Percentiles rank a stretch among this genome's conserved stretches.
phyloP scores from a whole-genome alignment of 1,284 basidiomycete genomes.

The Leccinum pachyderme region DNA sequence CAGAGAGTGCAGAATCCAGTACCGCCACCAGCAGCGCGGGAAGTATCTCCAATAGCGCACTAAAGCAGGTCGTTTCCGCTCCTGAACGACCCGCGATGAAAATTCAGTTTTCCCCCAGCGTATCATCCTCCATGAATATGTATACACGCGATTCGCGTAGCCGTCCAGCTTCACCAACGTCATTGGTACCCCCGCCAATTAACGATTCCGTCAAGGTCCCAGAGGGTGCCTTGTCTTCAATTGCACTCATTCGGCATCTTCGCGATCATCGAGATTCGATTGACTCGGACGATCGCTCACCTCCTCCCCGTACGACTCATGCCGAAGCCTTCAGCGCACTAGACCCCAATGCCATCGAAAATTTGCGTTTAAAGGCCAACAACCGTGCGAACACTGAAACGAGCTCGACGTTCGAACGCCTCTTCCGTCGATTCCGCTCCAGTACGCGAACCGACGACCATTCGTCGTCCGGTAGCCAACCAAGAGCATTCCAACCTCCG shows the following conservation, averaged over 20 bases:
- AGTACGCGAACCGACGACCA: conserved; percentile 24
- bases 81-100: conserved; percentile 9
- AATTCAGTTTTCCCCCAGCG: conserved; percentile 20
- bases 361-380: conserved; percentile 37
- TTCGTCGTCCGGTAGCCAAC: conserved; percentile 27
- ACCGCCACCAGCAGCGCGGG: conserved; percentile 33
- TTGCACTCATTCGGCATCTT: conserved; percentile 8
- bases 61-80: conserved; percentile 11
- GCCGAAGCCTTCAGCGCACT: conserved; percentile 72
- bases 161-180: conserved; percentile 25
- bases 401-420: conserved; percentile 22
- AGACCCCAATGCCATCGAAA: conserved; percentile 57
- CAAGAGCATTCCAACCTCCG: conserved; percentile 54
- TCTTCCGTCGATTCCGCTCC: conserved; percentile 23
- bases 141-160: conserved; percentile 11
- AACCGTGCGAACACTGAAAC: conserved; percentile 22
- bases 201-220: conserved; percentile 2
- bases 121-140: conserved; percentile 18
- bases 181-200: conserved; percentile 10
- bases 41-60: conserved; percentile 16
- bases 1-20: conserved; percentile 32
- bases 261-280: conserved; percentile 31
- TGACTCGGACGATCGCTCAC: conserved; percentile 34
- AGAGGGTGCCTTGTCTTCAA: conserved; percentile 14
- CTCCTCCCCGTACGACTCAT: conserved; percentile 58